Percentiles rank a stretch among this genome's conserved stretches.
phyloP scores from a whole-genome alignment of 306 rosid species.

The Urtica urens region DNA sequence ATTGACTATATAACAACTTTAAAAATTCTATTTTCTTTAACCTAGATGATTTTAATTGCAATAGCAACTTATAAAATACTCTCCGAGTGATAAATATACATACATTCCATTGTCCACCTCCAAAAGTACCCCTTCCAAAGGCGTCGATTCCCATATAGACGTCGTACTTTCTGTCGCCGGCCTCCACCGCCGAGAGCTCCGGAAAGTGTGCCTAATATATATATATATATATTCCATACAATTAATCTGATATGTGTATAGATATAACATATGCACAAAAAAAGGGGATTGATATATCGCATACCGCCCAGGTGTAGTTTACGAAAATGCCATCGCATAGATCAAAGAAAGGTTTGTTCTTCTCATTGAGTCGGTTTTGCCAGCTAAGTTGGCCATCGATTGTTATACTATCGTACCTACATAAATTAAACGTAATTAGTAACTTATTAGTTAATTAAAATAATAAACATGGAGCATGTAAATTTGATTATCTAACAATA shows the following conservation, averaged over 20 bases:
- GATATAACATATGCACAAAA: constrained; percentile 18
- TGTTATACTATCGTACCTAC: constrained; percentile 90
- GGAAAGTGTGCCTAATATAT: constrained; percentile 56
- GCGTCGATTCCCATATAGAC: constrained; percentile 95
- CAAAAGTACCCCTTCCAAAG: constrained; percentile 74
- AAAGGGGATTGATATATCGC: too few species aligned
- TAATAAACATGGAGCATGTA: too few species aligned
- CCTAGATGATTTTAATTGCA: too few species aligned
- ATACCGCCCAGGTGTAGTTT: constrained; percentile 78
- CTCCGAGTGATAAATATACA: too few species aligned
- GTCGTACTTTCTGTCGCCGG: constrained; percentile 75
- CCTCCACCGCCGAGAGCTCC: constrained; percentile 52
- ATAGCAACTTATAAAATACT: too few species aligned
- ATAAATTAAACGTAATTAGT: too few species aligned
- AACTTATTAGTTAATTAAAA: too few species aligned
- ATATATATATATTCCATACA: neutral
- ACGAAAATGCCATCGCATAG: constrained; percentile 82
- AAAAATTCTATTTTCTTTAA: too few species aligned
- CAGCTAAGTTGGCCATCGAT: constrained; percentile 47
- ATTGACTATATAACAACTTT: too few species aligned
- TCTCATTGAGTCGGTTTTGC: constrained; percentile 63
- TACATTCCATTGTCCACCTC: constrained; percentile 96
- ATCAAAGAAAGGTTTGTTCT: constrained; percentile 72
- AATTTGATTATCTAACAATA: too few species aligned
- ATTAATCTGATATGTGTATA: constrained; percentile 4